phyloP scores from a whole-genome alignment of 495 filamentous ascomycete genomes.

The Aeminium ludgeri region DNA sequence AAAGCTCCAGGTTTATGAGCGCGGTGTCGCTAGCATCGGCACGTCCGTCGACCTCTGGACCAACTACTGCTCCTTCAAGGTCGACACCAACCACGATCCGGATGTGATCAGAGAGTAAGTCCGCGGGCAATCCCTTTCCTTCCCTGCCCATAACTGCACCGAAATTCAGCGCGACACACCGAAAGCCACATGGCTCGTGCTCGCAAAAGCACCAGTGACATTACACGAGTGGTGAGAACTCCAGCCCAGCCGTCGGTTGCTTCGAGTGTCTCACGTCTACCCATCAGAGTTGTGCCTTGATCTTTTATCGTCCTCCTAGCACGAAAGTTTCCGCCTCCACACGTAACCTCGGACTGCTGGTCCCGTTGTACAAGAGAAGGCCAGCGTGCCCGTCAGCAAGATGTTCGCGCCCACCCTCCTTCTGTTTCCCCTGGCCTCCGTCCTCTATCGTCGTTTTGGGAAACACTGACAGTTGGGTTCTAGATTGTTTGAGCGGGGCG shows the following conservation, averaged over 20 bases:
- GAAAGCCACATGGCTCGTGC: neutral
- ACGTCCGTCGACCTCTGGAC: slow-evolving; percentile 93
- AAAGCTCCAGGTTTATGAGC: slow-evolving; percentile 58
- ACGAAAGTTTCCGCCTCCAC: neutral
- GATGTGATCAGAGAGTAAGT: slow-evolving; percentile 99
- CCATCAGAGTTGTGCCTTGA: slow-evolving; percentile 2
- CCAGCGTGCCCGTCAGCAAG: slow-evolving; percentile 6
- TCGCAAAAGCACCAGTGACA: neutral
- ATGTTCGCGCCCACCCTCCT: slow-evolving; percentile 16
- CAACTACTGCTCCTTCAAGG: slow-evolving; percentile 93
- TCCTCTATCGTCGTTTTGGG: neutral
- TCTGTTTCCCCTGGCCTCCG: slow-evolving; percentile 1
- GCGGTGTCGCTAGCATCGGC: slow-evolving; percentile 81
- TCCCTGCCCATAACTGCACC: slow-evolving; percentile 20
- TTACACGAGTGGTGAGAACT: slow-evolving; percentile 6
- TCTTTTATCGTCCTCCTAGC: neutral
- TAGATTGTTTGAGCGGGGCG: slow-evolving; percentile 89
- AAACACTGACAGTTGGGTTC: slow-evolving; percentile 3
- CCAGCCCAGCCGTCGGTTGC: slow-evolving; percentile 3
- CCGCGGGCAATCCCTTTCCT: slow-evolving; percentile 44
- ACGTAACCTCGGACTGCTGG: too few relatives aligned
- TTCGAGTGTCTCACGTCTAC: slow-evolving; percentile 10
- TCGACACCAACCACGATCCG: slow-evolving; percentile 85
- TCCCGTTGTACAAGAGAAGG: too few relatives aligned
- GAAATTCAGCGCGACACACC: slow-evolving; percentile 5